phyloP scores from a whole-genome alignment of 805 yeast genomes.

The Priceomyces medius region DNA sequence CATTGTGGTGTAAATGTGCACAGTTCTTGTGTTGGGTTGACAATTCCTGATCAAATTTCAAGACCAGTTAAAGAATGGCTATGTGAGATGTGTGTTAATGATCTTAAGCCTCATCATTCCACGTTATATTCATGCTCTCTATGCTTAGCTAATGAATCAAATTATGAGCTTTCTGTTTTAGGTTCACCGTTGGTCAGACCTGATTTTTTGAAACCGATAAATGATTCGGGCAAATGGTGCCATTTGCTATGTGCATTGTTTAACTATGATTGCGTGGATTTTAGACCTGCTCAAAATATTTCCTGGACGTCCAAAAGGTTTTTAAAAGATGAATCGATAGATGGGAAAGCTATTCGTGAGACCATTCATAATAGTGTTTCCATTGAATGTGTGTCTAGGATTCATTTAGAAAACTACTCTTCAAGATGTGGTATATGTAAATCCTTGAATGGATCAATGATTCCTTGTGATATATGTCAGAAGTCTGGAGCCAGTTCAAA shows the following conservation, averaged over 20 bases:
- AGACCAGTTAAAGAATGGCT: constrained; percentile 55
- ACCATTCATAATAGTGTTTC: constrained; percentile 16
- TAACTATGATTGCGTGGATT: constrained; percentile 39
- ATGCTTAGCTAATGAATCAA: constrained; percentile 57
- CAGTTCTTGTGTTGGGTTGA: constrained; percentile 61
- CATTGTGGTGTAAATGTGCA: constrained; percentile 74
- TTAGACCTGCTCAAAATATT: constrained; percentile 42
- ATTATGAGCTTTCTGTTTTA: constrained; percentile 43
- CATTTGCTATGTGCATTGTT: constrained; percentile 73
- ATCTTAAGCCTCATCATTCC: constrained; percentile 56
- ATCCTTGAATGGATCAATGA: constrained; percentile 49
- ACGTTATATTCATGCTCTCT: constrained; percentile 62
- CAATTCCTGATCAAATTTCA: constrained; percentile 14
- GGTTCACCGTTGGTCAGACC: constrained; percentile 46
- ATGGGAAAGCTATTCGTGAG: constrained; percentile 15
- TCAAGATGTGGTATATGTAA: constrained; percentile 47
- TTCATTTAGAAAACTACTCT: constrained; percentile 26
- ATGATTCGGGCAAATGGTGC: constrained; percentile 65
- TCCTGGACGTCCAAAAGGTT: constrained; percentile 4
- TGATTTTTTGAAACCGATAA: constrained; percentile 69
- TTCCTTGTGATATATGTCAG: constrained; percentile 47
- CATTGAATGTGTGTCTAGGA: constrained; percentile 29
- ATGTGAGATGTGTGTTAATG: constrained; percentile 79
- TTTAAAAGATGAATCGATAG: constrained; percentile 28
- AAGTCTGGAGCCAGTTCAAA: constrained; percentile 8